These are phyloP conservation scores for Mucor velutinosus DNA, from an alignment of 371 early-diverging fungal species.

Conservation along the genomic window DNA sequence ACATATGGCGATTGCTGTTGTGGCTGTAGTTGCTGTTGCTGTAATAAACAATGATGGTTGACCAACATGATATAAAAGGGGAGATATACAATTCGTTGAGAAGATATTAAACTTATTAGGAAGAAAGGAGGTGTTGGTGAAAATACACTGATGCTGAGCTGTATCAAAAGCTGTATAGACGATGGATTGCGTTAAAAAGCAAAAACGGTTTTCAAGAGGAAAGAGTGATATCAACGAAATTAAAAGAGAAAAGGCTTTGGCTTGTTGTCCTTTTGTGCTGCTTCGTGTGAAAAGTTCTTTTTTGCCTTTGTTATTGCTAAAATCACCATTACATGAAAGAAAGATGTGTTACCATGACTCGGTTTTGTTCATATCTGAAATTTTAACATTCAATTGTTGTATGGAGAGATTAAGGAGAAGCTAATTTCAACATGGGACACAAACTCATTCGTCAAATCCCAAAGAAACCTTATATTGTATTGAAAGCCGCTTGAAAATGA, in stretches of 20 bases:
- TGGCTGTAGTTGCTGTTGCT: not conserved
- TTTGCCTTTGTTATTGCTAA: slow-evolving; percentile 10
- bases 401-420: not conserved
- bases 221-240: too few relatives aligned
- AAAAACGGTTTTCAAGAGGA: not conserved
- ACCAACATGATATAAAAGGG: not conserved
- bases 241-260: not conserved
- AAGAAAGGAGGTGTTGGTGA: slow-evolving; percentile 1
- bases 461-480: too few relatives aligned
- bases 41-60: not conserved
- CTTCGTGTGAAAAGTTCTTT: slow-evolving; percentile 1
- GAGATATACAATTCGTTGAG: not conserved
- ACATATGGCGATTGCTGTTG: not conserved
- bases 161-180: too few relatives aligned
- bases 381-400: not conserved
- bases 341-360: not conserved
- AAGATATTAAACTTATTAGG: not conserved
- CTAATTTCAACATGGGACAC: not conserved
- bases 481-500: too few relatives aligned
- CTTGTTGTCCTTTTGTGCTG: not conserved
- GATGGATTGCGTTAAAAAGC: not conserved
- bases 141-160: not conserved
- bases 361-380: not conserved
- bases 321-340: slow-evolving; percentile 4
- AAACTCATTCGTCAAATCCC: not conserved